Conservation (phyloP, 768 basidiomycete species). For the Boletus rubescentipes region DNA sequence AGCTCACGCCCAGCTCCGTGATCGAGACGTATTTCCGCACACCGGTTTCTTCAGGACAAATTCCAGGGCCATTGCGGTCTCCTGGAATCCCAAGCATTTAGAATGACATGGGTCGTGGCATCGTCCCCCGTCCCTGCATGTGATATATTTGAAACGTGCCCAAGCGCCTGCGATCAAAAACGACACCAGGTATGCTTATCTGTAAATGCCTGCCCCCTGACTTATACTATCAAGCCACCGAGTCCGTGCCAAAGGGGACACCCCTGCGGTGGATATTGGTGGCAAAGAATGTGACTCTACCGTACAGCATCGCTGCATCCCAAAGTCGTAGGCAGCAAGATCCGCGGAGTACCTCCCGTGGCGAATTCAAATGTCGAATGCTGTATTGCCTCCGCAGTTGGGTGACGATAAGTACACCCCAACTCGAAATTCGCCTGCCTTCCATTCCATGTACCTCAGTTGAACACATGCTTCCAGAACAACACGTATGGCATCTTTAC, state of each 20-base stretch:
- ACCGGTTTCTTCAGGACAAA: background rate
- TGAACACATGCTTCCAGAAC: slow-evolving; percentile 3
- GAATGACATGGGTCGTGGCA: slow-evolving; percentile 2
- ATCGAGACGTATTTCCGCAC: background rate
- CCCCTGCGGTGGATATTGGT: background rate
- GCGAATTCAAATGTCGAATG: slow-evolving; percentile 11
- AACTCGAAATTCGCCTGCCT: slow-evolving; percentile 5
- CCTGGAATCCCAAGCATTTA: slow-evolving; percentile 3
- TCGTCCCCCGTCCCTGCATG: slow-evolving; percentile 5
- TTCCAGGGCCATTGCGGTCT: slow-evolving; percentile 5
- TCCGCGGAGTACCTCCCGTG: slow-evolving; percentile 18
- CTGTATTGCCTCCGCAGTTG: slow-evolving; percentile 13
- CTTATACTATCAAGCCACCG: no score
- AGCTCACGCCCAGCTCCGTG: background rate
- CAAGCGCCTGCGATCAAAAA: slow-evolving; percentile 1
- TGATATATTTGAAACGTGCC: background rate
- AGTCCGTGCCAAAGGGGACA: slow-evolving; percentile 1
- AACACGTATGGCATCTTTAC: background rate
- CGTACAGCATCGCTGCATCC: slow-evolving; percentile 12
- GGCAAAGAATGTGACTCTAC: background rate
- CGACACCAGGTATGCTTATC: slow-evolving; percentile 8
- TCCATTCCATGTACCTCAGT: slow-evolving; percentile 17
- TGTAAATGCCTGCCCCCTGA: background rate
- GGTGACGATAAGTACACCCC: background rate
- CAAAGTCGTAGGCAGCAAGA: slow-evolving; percentile 4